A percentile compares a stretch with the other conserved stretches of the same genome.
These are phyloP conservation scores for Ensete glaucum DNA, from an alignment of 176 grass and related monocot species.

Conservation along the genomic window DNA sequence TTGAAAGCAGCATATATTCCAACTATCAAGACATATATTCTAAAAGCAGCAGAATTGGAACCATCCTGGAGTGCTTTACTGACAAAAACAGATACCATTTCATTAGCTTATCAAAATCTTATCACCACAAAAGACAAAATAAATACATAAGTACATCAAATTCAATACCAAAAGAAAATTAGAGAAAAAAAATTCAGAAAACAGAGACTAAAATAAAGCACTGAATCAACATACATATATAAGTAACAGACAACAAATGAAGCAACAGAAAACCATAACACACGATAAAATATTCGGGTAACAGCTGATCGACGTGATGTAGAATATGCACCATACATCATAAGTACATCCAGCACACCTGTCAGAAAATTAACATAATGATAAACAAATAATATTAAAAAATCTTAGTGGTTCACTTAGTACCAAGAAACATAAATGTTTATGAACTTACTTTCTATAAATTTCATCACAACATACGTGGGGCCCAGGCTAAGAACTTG, in stretches of 20 bases:
- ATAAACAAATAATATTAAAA: not conserved
- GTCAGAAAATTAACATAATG: conserved; percentile 18
- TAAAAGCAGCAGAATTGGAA: conserved; percentile 44
- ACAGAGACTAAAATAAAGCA: not conserved
- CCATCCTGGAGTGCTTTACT: conserved; percentile 84
- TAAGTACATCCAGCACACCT: conserved; percentile 83
- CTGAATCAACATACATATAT: conserved; percentile 51
- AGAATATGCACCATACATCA: conserved; percentile 98
- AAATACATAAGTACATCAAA: not conserved
- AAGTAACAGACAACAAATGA: conserved; percentile 69
- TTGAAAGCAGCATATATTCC: conserved; percentile 52
- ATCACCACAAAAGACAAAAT: not conserved
- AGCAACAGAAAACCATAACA: conserved; percentile 62
- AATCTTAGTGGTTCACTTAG: conserved; percentile 5
- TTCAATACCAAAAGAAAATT: not conserved
- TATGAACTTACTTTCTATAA: conserved; percentile 60
- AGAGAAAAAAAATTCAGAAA: not conserved
- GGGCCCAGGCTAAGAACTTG: conserved; percentile 74
- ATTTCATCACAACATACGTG: conserved; percentile 79
- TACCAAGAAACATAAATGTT: not conserved
- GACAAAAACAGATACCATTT: conserved; percentile 22
- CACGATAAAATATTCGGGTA: conserved; percentile 59
- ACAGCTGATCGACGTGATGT: conserved; percentile 82
- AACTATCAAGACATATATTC: conserved; percentile 74
- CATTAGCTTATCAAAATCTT: conserved; percentile 28